Percentiles rank a stretch among this genome's conserved stretches.
phyloP scores from a whole-genome alignment of 73 alveolate species.

The Paramecium pentaurelia region DNA sequence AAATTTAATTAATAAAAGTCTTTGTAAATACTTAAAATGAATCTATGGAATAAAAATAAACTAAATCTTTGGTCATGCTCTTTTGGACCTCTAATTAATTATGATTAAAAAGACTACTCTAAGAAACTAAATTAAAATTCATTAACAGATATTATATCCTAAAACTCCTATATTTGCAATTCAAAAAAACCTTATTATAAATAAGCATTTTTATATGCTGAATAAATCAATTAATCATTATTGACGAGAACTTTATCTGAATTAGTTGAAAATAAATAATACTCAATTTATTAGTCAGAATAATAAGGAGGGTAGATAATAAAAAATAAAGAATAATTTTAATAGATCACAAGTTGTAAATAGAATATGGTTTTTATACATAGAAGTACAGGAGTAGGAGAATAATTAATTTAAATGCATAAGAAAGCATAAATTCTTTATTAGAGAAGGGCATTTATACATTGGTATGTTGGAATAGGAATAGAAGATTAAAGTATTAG shows the following conservation, averaged over 20 bases:
- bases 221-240: not conserved
- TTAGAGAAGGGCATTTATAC: conserved; percentile 56
- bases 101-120: not conserved
- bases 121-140: not conserved
- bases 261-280: not conserved
- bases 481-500: not conserved
- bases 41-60: not conserved
- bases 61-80: not conserved
- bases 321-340: not conserved
- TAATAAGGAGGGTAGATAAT: not conserved
- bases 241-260: not conserved
- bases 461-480: conserved; percentile 68
- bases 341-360: not conserved
- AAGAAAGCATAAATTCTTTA: not conserved
- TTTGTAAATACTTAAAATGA: not conserved
- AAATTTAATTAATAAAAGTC: not conserved
- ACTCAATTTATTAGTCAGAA: not conserved
- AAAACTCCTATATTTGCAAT: not conserved
- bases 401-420: not conserved
- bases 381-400: not conserved
- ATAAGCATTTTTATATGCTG: not conserved
- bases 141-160: not conserved
- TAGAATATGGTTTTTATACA: not conserved
- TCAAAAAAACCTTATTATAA: not conserved
- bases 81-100: not conserved